These are phyloP conservation scores for Agarophyton chilense DNA, from an alignment of 23 red algal genomes.

Conservation along the genomic window DNA sequence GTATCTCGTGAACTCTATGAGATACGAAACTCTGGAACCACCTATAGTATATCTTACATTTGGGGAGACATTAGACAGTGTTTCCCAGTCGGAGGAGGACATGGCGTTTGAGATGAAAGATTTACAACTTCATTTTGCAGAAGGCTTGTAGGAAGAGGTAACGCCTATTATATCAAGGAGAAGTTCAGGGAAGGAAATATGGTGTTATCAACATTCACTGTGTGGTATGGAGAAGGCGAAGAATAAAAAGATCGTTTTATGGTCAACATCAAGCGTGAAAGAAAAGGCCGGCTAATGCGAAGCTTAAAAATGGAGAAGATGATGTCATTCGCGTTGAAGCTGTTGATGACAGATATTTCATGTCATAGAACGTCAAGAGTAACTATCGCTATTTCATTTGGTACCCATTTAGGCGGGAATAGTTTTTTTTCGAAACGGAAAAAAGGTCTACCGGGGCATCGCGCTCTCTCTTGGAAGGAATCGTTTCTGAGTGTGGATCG, in stretches of 20 bases:
- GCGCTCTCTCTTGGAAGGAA: slow-evolving; percentile 31
- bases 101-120: background rate
- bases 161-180: too few species aligned
- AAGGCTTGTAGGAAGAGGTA: background rate
- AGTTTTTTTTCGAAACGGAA: slow-evolving; percentile 29
- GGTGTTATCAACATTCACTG: slow-evolving; percentile 6
- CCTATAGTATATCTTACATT: background rate
- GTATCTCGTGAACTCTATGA: background rate
- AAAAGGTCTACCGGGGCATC: background rate
- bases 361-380: slow-evolving; percentile 27
- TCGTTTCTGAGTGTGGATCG: too few species aligned
- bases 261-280: slow-evolving; percentile 15
- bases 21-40: slow-evolving; percentile 10
- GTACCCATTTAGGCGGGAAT: slow-evolving; percentile 22
- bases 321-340: background rate
- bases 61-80: too few species aligned
- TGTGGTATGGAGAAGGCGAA: slow-evolving; percentile 11
- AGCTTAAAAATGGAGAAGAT: slow-evolving; percentile 23
- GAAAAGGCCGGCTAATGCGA: background rate
- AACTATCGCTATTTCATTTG: slow-evolving; percentile 36
- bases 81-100: too few species aligned
- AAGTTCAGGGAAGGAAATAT: background rate
- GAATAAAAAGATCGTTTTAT: background rate
- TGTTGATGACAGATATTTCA: background rate
- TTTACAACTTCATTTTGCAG: background rate